phyloP scores from a whole-genome alignment of 805 yeast species.

The Cyberlindnera americana region DNA sequence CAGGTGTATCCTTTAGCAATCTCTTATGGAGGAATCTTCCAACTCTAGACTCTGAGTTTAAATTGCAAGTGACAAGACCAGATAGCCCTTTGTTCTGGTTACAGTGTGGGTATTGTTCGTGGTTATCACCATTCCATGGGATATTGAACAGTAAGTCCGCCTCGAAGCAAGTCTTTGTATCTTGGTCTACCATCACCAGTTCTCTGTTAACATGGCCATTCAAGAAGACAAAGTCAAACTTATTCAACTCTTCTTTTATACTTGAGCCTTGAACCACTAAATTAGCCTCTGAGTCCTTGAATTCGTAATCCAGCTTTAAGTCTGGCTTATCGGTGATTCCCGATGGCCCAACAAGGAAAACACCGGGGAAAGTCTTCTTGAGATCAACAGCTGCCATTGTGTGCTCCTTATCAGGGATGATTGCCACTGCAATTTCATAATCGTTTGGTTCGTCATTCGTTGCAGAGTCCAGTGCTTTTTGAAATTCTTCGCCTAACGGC shows the following conservation, averaged over 20 bases:
- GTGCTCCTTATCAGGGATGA: constrained; percentile 64
- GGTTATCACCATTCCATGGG: constrained; percentile 46
- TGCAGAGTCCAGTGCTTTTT: constrained; percentile 35
- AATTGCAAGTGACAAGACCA: constrained; percentile 34
- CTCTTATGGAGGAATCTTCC: constrained; percentile 33
- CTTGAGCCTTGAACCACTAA: constrained; percentile 30
- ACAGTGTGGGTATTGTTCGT: constrained; percentile 42
- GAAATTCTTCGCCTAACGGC: constrained; percentile 48
- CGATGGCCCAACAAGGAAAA: constrained; percentile 50
- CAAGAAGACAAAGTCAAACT: constrained; percentile 52
- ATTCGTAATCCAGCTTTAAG: constrained; percentile 36
- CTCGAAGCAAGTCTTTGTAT: constrained; percentile 46
- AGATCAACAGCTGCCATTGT: constrained; percentile 58
- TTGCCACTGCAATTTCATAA: constrained; percentile 42
- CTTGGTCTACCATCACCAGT: constrained; percentile 46
- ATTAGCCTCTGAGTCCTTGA: constrained; percentile 36
- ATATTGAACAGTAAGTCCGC: constrained; percentile 63
- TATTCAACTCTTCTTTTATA: constrained; percentile 39
- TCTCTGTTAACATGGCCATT: constrained; percentile 60
- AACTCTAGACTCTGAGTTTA: constrained; percentile 39
- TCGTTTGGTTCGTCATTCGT: constrained; percentile 33
- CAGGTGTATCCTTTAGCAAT: constrained; percentile 18
- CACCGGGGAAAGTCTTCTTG: constrained; percentile 45
- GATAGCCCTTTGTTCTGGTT: constrained; percentile 45
- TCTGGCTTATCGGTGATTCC: constrained; percentile 36